Conservation (phyloP, 1,284 basidiomycete genomes). For the Inonotus hispidus region DNA sequence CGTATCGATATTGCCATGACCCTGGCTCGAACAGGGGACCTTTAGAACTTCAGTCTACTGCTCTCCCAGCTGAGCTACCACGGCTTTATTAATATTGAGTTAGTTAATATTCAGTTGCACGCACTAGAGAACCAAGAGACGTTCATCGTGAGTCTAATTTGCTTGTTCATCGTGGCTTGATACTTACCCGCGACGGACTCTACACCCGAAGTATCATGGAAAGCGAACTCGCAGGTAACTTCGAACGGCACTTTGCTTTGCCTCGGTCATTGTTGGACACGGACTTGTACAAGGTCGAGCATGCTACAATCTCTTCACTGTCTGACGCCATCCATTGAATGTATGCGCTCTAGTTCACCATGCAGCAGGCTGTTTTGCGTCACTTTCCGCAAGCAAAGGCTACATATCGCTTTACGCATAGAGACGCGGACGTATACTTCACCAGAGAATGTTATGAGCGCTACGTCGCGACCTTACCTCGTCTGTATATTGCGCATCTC, state of each 20-base stretch:
- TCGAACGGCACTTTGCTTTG: conserved; percentile 22
- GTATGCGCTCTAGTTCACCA: conserved; percentile 65
- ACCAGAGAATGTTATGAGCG: conserved; percentile 61
- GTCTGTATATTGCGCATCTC: conserved; percentile 41
- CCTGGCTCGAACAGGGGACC: conserved; percentile 19
- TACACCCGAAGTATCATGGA: neutral
- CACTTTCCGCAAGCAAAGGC: conserved; percentile 70
- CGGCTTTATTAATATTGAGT: no score
- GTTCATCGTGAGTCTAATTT: no score
- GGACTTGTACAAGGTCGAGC: conserved; percentile 86
- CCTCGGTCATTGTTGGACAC: conserved; percentile 83
- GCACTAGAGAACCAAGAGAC: no score
- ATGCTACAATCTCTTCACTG: conserved; percentile 2
- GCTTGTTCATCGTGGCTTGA: neutral
- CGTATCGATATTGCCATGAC: no score
- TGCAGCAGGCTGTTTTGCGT: conserved; percentile 92
- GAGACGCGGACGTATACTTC: conserved; percentile 70
- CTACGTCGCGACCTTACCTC: conserved; percentile 58
- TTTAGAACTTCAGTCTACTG: conserved; percentile 20
- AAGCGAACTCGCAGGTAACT: neutral
- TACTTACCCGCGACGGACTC: neutral
- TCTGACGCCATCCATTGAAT: conserved; percentile 9
- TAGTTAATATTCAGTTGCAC: no score
- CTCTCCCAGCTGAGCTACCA: conserved; percentile 15
- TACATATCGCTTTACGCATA: conserved; percentile 84